Conservation (phyloP, 306 rosid genomes). For the Gastrolobium bilobum region DNA sequence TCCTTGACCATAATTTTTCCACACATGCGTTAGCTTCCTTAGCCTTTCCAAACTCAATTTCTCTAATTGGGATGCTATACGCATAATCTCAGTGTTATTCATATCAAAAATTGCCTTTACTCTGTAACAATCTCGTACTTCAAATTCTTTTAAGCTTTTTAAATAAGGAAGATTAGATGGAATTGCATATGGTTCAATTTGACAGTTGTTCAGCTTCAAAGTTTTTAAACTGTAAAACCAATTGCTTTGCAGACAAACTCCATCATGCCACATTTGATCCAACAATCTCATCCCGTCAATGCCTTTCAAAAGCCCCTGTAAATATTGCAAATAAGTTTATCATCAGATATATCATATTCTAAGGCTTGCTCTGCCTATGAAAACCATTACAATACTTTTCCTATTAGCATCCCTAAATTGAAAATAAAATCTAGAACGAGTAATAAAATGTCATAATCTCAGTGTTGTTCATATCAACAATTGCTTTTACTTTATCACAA, state of each 20-base stretch:
- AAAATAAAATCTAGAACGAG: background rate
- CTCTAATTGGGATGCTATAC: background rate
- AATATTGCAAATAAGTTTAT: background rate
- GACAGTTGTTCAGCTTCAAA: background rate
- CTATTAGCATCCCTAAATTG: background rate
- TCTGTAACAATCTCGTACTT: fast-evolving
- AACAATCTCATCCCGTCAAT: background rate
- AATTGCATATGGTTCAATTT: background rate
- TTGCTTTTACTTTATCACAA: too few relatives aligned
- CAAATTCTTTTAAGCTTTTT: background rate
- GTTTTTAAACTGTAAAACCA: background rate
- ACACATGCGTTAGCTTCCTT: background rate
- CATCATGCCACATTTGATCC: too few relatives aligned
- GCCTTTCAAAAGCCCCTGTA: background rate
- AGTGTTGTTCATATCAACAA: too few relatives aligned
- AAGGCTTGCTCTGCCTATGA: too few relatives aligned
- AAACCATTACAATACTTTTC: background rate
- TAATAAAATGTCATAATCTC: too few relatives aligned
- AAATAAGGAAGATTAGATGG: background rate
- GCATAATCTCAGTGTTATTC: background rate
- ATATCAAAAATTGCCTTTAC: background rate
- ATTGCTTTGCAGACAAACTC: background rate
- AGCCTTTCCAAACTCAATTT: background rate
- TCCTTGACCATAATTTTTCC: background rate
- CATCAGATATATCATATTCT: background rate